Evolutionary conservation across 345 rosid species (phyloP).

Genomic region (Eucalyptus camaldulensis): DNA sequence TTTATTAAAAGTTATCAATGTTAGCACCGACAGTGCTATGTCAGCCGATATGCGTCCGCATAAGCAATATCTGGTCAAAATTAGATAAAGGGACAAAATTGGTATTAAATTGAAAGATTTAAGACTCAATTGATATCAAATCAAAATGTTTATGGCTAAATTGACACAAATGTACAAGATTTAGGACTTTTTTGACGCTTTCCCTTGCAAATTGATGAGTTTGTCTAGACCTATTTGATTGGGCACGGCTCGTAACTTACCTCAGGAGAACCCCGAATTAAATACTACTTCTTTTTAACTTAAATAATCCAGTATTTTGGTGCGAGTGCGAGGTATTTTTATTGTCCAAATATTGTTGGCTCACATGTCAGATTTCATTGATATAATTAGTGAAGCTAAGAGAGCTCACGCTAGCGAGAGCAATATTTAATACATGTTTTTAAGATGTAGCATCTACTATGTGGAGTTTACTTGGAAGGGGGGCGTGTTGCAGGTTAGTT

Average conservation of each 20-base stretch:
- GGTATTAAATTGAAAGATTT: fast-evolving
- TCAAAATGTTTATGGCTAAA: fast-evolving
- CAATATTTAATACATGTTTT: not conserved
- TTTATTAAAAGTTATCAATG: no score
- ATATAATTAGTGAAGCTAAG: not conserved
- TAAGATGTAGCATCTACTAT: not conserved
- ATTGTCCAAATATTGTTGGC: not conserved
- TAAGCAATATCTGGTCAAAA: fast-evolving
- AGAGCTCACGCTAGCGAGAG: not conserved
- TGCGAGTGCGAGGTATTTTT: not conserved
- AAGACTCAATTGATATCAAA: no score
- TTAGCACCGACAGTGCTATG: fast-evolving
- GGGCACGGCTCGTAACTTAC: not conserved
- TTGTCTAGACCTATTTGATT: not conserved
- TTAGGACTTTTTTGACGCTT: fast-evolving
- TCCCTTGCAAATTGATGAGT: not conserved
- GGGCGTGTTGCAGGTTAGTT: not conserved
- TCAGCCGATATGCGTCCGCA: no score
- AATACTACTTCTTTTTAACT: not conserved
- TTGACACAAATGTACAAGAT: no score
- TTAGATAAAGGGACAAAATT: fast-evolving
- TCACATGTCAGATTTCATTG: not conserved
- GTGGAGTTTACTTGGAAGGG: not conserved
- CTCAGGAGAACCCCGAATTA: not conserved
- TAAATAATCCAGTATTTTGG: not conserved